These are phyloP conservation scores for Apiospora koreana DNA, from an alignment of 2,329 filamentous ascomycete genomes.

Conservation along the genomic window DNA sequence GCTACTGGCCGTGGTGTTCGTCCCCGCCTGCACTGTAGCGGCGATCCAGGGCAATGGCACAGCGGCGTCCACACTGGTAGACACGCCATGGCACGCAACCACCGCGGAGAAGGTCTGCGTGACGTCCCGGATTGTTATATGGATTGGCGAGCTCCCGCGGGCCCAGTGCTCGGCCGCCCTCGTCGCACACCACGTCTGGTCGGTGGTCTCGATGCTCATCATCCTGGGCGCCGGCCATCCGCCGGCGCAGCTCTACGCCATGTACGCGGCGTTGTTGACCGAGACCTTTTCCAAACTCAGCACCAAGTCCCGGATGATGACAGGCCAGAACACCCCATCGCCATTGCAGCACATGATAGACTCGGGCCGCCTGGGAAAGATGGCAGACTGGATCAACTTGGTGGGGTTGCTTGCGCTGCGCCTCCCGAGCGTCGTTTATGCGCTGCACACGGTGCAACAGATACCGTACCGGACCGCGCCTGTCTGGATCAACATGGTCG, in stretches of 20 bases:
- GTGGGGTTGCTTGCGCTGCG: not conserved
- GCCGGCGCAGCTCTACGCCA: not conserved
- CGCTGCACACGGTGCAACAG: not conserved
- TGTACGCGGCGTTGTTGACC: not conserved
- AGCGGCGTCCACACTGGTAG: not conserved
- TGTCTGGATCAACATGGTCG: not conserved
- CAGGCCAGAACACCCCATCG: no score
- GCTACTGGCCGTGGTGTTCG: not conserved
- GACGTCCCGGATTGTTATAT: not conserved
- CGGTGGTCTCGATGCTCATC: not conserved
- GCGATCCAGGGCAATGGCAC: not conserved
- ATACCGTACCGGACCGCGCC: not conserved
- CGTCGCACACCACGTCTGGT: not conserved
- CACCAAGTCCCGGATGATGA: not conserved
- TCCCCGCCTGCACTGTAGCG: not conserved
- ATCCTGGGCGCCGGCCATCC: not conserved
- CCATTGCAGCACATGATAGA: not conserved
- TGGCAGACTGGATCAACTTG: not conserved
- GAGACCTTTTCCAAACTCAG: not conserved
- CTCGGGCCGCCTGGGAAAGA: not conserved
- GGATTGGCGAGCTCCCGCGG: not conserved
- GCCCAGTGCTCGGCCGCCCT: not conserved
- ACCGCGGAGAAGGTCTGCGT: not conserved
- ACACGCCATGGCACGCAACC: not conserved
- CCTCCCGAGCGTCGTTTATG: not conserved